phyloP scores from a whole-genome alignment of 306 rosid species.

The Dryas drummondii region DNA sequence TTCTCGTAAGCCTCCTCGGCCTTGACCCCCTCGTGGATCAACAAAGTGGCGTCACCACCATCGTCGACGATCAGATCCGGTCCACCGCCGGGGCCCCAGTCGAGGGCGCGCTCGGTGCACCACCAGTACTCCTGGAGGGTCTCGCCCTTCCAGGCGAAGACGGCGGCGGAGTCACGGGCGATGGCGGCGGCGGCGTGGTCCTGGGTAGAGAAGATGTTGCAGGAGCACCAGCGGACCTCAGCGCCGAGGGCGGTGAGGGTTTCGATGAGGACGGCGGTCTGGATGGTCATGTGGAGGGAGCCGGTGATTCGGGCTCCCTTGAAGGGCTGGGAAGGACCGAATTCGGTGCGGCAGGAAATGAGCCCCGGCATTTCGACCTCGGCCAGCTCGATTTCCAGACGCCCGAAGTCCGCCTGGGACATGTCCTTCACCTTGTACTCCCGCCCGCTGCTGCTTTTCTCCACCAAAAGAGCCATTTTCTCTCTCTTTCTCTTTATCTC shows the following conservation, averaged over 20 bases:
- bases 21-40: slow-evolving; percentile 93
- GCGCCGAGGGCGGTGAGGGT: slow-evolving; percentile 97
- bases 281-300: slow-evolving; percentile 98
- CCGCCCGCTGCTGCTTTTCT: slow-evolving; percentile 70
- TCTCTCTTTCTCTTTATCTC: neutral
- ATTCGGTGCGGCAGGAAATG: slow-evolving; percentile 59
- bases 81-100: slow-evolving; percentile 90
- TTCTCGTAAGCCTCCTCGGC: slow-evolving; percentile 71
- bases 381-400: slow-evolving; percentile 83
- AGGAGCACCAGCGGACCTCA: slow-evolving; percentile 93
- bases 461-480: slow-evolving; percentile 67
- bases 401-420: slow-evolving; percentile 89
- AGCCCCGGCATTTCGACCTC: slow-evolving; percentile 98
- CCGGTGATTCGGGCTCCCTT: slow-evolving; percentile 89
- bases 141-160: slow-evolving; percentile 97
- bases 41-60: slow-evolving; percentile 76
- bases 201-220: slow-evolving; percentile 97
- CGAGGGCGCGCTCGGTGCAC: slow-evolving; percentile 91
- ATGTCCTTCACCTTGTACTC: slow-evolving; percentile 96
- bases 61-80: slow-evolving; percentile 96
- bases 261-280: slow-evolving; percentile 94
- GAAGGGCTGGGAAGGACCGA: slow-evolving; percentile 74
- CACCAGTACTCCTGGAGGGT: slow-evolving; percentile 98
- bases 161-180: slow-evolving; percentile 85
- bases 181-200: slow-evolving; percentile 97